These are phyloP conservation scores for Plasmodium falciparum DNA, from an alignment of 169 alveolate species.

Conservation along the genomic window DNA sequence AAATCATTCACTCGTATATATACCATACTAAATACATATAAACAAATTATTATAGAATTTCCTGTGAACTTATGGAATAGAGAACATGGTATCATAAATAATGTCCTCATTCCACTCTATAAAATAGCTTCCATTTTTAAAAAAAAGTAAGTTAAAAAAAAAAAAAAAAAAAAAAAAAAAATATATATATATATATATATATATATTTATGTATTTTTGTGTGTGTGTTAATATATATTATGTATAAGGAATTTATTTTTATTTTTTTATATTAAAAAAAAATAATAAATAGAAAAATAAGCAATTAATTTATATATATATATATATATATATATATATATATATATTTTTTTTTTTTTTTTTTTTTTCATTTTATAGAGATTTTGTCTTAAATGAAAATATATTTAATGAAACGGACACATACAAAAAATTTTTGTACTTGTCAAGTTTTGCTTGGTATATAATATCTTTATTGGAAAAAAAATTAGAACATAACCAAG, in stretches of 20 bases:
- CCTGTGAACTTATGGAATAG: slow-evolving; percentile 48
- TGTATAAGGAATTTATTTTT: too few species aligned
- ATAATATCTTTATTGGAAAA: slow-evolving; percentile 60
- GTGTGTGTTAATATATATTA: too few species aligned
- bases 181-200: neutral
- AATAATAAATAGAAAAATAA: neutral
- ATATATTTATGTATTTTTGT: too few species aligned
- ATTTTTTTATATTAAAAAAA: neutral
- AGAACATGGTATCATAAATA: slow-evolving; percentile 54
- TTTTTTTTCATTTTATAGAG: slow-evolving; percentile 45
- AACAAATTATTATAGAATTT: slow-evolving; percentile 56
- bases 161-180: too few species aligned
- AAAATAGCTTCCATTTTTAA: slow-evolving; percentile 59
- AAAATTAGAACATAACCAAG: slow-evolving; percentile 38
- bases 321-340: neutral
- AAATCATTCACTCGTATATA: slow-evolving; percentile 63
- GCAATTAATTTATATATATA: neutral
- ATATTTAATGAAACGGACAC: slow-evolving; percentile 55
- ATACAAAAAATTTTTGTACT: slow-evolving; percentile 33
- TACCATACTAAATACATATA: slow-evolving; percentile 43
- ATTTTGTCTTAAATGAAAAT: slow-evolving; percentile 45
- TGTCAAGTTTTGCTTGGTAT: slow-evolving; percentile 66
- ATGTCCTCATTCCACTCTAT: slow-evolving; percentile 52
- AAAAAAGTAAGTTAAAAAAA: slow-evolving; percentile 31
- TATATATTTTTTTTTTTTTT: neutral